Conservation (phyloP, 139 green algal species). For the Monoraphidium neglectum region DNA sequence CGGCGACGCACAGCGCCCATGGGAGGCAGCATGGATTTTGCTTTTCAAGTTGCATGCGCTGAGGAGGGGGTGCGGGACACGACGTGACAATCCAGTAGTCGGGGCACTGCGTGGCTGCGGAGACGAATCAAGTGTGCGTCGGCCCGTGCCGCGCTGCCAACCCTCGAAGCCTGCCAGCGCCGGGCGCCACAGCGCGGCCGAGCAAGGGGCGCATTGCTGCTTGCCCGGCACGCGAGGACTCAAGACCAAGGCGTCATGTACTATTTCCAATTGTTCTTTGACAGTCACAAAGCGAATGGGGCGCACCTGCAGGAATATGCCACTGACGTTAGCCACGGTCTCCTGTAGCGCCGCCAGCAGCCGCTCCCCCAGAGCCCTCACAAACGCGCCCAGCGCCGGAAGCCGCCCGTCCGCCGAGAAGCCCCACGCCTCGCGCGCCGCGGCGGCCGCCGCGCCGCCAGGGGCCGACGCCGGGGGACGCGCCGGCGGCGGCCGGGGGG, state of each 20-base stretch:
- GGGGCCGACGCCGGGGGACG: slow-evolving; percentile 1
- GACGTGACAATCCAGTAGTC: too few species aligned
- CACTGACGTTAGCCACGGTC: slow-evolving; percentile 52
- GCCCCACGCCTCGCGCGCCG: slow-evolving; percentile 39
- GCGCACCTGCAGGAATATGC: slow-evolving; percentile 53
- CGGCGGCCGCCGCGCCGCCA: neutral
- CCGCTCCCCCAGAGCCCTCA: slow-evolving; percentile 41
- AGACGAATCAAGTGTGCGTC: too few species aligned
- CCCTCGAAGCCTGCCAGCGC: too few species aligned
- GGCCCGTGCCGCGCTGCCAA: too few species aligned
- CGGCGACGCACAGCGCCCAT: too few species aligned
- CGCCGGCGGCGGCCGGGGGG: neutral
- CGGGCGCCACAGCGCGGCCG: neutral
- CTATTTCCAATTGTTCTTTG: neutral
- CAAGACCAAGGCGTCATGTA: too few species aligned
- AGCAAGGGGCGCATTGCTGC: neutral
- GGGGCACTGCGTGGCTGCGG: too few species aligned
- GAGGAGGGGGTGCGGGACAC: too few species aligned
- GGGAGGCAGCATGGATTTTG: too few species aligned
- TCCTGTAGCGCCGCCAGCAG: slow-evolving; percentile 56
- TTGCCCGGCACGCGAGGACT: too few species aligned
- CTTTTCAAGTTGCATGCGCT: too few species aligned
- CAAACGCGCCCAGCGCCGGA: slow-evolving; percentile 1
- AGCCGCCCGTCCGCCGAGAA: slow-evolving; percentile 9
- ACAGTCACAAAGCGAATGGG: neutral